A percentile compares a stretch with the other conserved stretches of the same genome.
Conservation (phyloP, 2,329 filamentous ascomycete genomes). For the Knufia petricola region DNA sequence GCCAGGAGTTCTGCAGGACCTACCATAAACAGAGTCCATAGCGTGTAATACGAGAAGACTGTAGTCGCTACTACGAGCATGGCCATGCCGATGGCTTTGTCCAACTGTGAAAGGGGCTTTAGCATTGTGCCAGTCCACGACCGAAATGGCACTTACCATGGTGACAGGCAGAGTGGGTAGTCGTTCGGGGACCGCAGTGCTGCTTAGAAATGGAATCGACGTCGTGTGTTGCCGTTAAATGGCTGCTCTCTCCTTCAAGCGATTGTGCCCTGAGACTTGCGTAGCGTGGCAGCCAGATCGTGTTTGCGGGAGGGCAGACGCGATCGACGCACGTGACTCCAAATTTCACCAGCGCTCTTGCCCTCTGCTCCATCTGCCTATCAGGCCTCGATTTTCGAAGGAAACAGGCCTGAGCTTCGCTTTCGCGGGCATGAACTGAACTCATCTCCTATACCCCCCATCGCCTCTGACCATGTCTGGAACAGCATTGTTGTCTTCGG, state of each 20-base stretch:
- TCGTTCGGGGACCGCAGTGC: not conserved
- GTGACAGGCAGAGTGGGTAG: not conserved
- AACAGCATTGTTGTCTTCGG: slow-evolving; percentile 38
- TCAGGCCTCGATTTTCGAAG: too few species aligned
- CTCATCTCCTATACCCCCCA: not conserved
- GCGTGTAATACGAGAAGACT: slow-evolving; percentile 84
- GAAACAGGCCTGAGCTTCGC: too few species aligned
- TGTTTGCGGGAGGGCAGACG: not conserved
- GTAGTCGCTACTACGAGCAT: slow-evolving; percentile 66
- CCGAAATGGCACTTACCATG: not conserved
- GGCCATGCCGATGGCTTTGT: slow-evolving; percentile 69
- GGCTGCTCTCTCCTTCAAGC: not conserved
- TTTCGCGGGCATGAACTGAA: not conserved
- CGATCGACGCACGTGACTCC: not conserved
- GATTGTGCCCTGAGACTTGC: not conserved
- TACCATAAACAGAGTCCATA: slow-evolving; percentile 98
- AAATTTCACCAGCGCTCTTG: not conserved
- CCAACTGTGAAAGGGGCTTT: slow-evolving; percentile 54
- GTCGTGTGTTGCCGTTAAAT: not conserved
- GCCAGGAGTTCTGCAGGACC: slow-evolving; percentile 16
- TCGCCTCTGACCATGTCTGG: slow-evolving; percentile 30
- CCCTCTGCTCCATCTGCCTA: not conserved
- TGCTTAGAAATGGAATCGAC: not conserved
- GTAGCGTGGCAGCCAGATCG: not conserved
- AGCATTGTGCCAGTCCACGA: not conserved